Evolutionary conservation across 805 yeast species (phyloP), one percentile per base, ranked within the genome.

Genomic region (Candida methanosorbosa): DNA sequence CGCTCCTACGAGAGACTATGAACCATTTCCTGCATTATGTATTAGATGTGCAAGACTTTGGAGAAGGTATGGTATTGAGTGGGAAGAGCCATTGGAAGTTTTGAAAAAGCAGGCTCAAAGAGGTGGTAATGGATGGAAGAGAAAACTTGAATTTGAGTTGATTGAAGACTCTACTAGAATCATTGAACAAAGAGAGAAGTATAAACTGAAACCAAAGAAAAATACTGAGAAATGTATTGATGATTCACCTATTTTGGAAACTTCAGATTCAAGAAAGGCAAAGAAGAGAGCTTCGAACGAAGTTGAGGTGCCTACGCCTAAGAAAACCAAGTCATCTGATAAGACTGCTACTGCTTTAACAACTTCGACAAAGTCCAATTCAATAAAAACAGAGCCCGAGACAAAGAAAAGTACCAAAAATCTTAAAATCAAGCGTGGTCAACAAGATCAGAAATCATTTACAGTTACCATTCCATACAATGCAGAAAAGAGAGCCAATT

Each of bases 41-140:
- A 59, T 70, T 20, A 65, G 97, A 35, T 90, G 98, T 62, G 95
- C 96, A 0, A 68, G 82, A 38, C 51, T 92, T 20, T 90, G 97
- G 97, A 69, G 95, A 54, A 63, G 94, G 27, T 90, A 90, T 55
- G 96, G 87, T 0, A 78, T 84, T 0, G 66, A 64, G 9, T 92
- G 97, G 97, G 85, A 79, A 43, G 76, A 75, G 23, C 95, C 95
- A 0, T 45, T 58, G 18, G 86, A 78, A 35, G 76, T 84, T 0
- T 56, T 75, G 29, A 72, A 66, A 50, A 74, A 71, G 38, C 56
- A 49, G 27, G 53, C 46, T 14, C 62, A 57, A 38, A 54, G 59
- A 36, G 57, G 75, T 12, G 69, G 72, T 16, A 67, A 66, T 25
- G 72, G 72, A 1, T 74, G 78, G 78, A 73, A 68, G 43, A 69